Conservation (phyloP, 495 filamentous ascomycete genomes). For the Neurospora sp. region DNA sequence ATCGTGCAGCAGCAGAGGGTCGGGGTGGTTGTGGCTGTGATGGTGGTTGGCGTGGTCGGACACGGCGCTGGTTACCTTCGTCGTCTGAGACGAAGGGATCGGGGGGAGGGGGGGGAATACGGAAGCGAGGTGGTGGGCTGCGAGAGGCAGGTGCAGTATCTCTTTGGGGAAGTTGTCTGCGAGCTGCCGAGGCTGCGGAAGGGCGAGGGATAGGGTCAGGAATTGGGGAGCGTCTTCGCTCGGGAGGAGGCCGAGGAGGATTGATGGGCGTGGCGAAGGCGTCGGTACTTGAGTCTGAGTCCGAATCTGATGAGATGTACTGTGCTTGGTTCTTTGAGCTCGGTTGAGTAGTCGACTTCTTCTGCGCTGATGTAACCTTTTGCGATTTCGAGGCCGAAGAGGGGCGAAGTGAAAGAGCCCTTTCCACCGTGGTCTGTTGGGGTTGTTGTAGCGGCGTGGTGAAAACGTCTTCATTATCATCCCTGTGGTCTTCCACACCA, state of each 20-base stretch:
- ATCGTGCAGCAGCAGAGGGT: not conserved
- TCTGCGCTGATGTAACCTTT: not conserved
- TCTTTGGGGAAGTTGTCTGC: not conserved
- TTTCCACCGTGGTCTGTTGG: not conserved
- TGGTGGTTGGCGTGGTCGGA: not conserved
- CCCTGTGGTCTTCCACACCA: not conserved
- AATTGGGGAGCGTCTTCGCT: not conserved
- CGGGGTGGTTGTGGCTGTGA: not conserved
- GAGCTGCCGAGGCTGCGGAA: not conserved
- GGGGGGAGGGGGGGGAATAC: not conserved
- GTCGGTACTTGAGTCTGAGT: not conserved
- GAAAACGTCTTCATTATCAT: not conserved
- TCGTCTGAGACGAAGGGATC: not conserved
- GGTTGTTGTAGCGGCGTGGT: constrained; percentile 24
- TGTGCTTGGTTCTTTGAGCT: not conserved
- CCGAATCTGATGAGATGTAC: not conserved
- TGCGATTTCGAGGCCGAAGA: constrained; percentile 9
- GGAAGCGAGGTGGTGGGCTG: not conserved
- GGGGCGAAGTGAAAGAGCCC: not conserved
- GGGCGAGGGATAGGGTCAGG: not conserved
- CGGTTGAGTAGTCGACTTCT: not conserved
- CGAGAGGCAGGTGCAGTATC: not conserved
- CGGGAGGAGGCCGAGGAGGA: not conserved
- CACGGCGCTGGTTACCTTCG: not conserved
- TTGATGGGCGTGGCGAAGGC: not conserved